Conservation (phyloP, 148 eudicot species). For the Talinum fruticosum region DNA sequence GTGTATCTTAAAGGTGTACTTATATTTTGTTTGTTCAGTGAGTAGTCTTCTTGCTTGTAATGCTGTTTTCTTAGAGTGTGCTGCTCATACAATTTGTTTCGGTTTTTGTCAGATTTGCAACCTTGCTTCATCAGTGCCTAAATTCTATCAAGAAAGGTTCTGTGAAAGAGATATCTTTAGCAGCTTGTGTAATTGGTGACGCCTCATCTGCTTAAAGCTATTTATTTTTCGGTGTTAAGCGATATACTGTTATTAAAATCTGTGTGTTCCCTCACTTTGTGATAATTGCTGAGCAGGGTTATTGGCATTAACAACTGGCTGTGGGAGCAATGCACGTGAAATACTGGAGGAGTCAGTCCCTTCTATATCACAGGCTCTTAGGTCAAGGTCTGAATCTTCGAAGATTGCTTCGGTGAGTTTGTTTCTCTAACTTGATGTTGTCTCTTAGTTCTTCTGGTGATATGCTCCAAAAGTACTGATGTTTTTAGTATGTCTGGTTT, state of each 20-base stretch:
- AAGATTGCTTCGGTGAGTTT: conserved; percentile 62
- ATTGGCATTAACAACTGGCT: conserved; percentile 74
- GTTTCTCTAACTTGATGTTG: not conserved
- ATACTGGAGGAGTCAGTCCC: conserved; percentile 65
- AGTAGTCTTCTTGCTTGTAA: not conserved
- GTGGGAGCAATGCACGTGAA: conserved; percentile 72
- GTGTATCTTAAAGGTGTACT: not conserved
- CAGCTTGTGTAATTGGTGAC: conserved; percentile 65
- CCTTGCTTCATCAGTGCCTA: conserved; percentile 71
- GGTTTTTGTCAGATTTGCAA: conserved; percentile 56
- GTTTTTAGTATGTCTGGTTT: not conserved
- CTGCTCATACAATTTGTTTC: not conserved
- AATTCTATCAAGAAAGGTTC: conserved; percentile 78
- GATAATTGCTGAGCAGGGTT: conserved; percentile 41
- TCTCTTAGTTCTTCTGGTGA: not conserved
- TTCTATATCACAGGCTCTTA: conserved; percentile 72
- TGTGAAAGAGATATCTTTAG: conserved; percentile 69
- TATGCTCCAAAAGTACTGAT: not conserved
- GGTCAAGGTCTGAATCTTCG: conserved; percentile 58
- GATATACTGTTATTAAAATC: not conserved
- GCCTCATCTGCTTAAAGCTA: conserved; percentile 3
- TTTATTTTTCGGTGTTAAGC: not conserved
- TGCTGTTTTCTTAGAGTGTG: not conserved
- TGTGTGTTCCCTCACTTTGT: not conserved
- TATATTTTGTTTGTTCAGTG: too few species aligned